Evolutionary conservation across 2,329 filamentous ascomycete genomes (phyloP), one percentile per base, ranked within the genome.

Genomic region (Fusarium sp.): DNA sequence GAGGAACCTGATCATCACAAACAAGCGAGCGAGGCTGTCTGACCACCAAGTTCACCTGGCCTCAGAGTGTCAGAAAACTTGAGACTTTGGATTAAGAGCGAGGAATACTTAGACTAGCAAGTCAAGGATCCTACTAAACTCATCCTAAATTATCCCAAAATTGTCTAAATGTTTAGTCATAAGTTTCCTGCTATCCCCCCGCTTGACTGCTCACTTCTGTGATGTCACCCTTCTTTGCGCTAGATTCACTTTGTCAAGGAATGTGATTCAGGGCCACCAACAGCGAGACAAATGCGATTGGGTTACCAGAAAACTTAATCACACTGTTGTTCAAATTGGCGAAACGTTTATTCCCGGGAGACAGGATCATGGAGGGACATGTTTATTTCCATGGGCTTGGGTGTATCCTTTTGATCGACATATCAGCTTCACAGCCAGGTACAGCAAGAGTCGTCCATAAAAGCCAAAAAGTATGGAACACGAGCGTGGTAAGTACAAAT

Each of bases 381-480:
- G 7, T 13, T 35, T 39, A 36, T n/a, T 29, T 4, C 41, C 22
- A 35, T 7, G 22, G 7, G 0, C 3, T 36, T 49, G 53, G 39
- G 27, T 14, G 36, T n/a, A 20, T 27, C 33, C 18, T 27, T 13
- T n/a, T 53, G 49, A 53, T 53, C 49, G 33, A 39, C 49, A 38
- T 13, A 17, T 39, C 49, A 38, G 18, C 10, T n/a, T 25, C 3
- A 4, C 7, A 39, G 13, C 14, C 22, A 38, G 49, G 7, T 9
- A 38, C 10, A 10, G 13, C 7, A 53, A 14, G 20, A n/a, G 39
- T 7, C 8, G 12, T 35, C 12, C 5, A 25, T 0, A 36, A 13
- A 10, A 13, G 3, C 8, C 11, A 18, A 17, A 33, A 4, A 3
- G 0, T 7, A 31, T 9, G 18, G 20, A 17, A 7, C 0, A 18